Conservation (phyloP, 441 rosid genomes). For the Syzygium malaccense region DNA sequence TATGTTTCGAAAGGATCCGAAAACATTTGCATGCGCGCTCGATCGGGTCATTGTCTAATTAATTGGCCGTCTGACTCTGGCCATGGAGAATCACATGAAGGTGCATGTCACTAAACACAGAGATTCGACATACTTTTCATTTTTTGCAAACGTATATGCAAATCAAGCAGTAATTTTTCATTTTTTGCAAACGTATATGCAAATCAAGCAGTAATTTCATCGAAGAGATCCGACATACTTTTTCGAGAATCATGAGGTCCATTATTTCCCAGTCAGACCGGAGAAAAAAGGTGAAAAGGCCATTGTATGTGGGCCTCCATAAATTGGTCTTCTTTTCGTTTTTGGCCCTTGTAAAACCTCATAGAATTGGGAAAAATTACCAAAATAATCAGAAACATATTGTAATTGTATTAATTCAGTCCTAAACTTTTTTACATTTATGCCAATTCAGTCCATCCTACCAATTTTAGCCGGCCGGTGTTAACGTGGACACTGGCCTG, state of each 20-base stretch:
- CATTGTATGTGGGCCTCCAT: neutral
- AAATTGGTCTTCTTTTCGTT: neutral
- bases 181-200: neutral
- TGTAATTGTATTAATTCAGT: neutral
- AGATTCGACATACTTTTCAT: too few relatives aligned
- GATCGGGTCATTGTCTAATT: too few relatives aligned
- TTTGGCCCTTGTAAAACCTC: neutral
- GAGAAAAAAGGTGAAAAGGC: rapidly evolving
- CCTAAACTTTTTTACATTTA: neutral
- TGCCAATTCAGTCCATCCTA: too few relatives aligned
- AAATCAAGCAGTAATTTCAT: neutral
- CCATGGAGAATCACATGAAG: too few relatives aligned
- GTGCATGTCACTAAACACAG: too few relatives aligned
- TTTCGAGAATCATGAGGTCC: neutral
- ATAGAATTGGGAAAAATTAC: neutral
- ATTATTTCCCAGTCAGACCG: neutral
- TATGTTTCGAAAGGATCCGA: too few relatives aligned
- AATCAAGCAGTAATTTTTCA: neutral
- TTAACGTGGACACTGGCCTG: too few relatives aligned
- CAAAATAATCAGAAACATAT: neutral
- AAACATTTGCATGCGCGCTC: too few relatives aligned
- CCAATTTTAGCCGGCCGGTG: neutral
- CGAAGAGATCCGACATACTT: neutral
- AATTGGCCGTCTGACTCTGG: too few relatives aligned
- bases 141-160: neutral